Evolutionary conservation across 495 filamentous ascomycete species (phyloP), one percentile per base, ranked within the genome.

Genomic region (Tricharina praecox): DNA sequence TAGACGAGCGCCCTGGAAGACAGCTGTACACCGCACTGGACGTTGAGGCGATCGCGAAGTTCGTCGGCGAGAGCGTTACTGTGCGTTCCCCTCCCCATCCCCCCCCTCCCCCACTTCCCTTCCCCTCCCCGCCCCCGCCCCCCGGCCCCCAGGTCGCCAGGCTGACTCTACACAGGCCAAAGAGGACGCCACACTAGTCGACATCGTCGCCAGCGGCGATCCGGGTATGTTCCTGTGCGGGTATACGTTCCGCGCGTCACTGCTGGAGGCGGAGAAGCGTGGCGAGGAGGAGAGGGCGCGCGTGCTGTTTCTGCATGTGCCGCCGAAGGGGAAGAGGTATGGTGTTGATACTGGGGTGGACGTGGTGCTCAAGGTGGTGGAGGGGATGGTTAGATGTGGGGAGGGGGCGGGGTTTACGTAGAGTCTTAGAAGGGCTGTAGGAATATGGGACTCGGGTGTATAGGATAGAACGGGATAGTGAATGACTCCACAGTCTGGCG

Each of bases 211-310:
- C 3, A 25, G 21, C 26, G 18, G 2, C 9, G 43, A 46, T 19
- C 26, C 43, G 7, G 43, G 43, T 10, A 32, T 46, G 25, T 46
- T 33, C 20, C 20, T 46, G n/a, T 46, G 43, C n/a, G 25, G 16
- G 20, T 46, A 46, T 34, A 34, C 35, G 24, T 46, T 33, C 43
- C 25, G 43, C 2, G 43, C 43, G 25, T 33, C 25, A 9, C 23
- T 46, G 3, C 19, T 46, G 43, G 43, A 46, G 43, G 43, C 43
- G 40, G 40, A 43, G 23, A 43, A 43, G 19, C 24, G 13, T 26
- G 40, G 40, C 24, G 40, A 43, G 8, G 40, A 1, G 20, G 8
- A 26, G 8, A 43, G 24, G 40, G 26, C 24, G 40, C 24, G 40
- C 8, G 40, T 43, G 40, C 8, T 11, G 11, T 43, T 43, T 43